Conservation (phyloP, 495 filamentous ascomycete genomes). For the Venustampulla echinocandica region DNA sequence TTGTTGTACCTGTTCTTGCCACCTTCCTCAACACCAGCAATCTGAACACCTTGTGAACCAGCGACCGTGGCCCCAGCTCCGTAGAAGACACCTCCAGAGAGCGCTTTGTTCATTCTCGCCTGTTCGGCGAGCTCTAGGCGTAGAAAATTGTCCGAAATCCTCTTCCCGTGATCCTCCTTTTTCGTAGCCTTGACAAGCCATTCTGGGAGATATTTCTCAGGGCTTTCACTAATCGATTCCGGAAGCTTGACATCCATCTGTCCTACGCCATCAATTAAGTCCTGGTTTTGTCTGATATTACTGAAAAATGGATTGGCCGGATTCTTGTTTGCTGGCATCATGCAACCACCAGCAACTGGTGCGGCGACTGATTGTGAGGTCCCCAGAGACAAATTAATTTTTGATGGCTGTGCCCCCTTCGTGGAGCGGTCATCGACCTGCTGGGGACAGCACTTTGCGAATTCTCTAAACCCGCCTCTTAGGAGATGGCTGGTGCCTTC, state of each 20-base stretch:
- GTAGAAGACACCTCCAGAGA: conserved; percentile 53
- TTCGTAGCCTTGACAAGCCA: conserved; percentile 70
- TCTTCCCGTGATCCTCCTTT: conserved; percentile 61
- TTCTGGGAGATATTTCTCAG: conserved; percentile 47
- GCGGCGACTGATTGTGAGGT: conserved; percentile 48
- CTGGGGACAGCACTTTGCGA: conserved; percentile 37
- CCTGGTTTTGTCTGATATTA: conserved; percentile 96
- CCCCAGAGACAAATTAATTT: conserved; percentile 37
- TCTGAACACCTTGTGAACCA: conserved; percentile 31
- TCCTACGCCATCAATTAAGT: conserved; percentile 86
- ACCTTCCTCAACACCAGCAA: conserved; percentile 92
- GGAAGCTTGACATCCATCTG: conserved; percentile 75
- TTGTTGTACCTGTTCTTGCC: conserved; percentile 95
- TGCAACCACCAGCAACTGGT: conserved; percentile 79
- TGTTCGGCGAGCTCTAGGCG: conserved; percentile 78
- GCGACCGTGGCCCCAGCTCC: conserved; percentile 36
- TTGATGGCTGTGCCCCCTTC: conserved; percentile 32
- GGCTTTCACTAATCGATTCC: conserved; percentile 39
- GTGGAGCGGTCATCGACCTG: conserved; percentile 39
- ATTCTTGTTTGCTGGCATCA: conserved; percentile 59
- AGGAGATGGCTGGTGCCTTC: conserved; percentile 63
- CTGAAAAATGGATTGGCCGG: conserved; percentile 84
- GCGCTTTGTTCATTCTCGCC: conserved; percentile 82
- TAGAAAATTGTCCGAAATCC: conserved; percentile 75
- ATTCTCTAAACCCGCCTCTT: conserved; percentile 47